Evolutionary conservation across 441 rosid species (phyloP).

Genomic region (Sinapis alba): DNA sequence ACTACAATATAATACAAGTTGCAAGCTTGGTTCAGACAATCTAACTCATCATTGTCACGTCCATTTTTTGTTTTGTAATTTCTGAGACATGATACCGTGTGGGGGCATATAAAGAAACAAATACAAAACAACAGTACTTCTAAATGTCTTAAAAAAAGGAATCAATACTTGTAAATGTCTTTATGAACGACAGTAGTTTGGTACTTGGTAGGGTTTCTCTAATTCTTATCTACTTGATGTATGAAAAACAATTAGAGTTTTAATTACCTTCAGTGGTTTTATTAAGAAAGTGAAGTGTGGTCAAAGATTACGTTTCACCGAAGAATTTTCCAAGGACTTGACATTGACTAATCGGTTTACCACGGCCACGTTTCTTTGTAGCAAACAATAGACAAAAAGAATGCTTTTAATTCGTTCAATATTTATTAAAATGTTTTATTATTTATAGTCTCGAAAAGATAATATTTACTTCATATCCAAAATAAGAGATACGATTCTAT

Average conservation of each 20-base stretch:
- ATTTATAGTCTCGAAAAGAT: conserved; percentile 16
- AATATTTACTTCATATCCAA: conserved; percentile 26
- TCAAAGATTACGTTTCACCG: conserved; percentile 20
- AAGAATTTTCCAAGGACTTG: conserved; percentile 18
- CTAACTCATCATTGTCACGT: conserved; percentile 32
- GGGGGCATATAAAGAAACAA: conserved; percentile 31
- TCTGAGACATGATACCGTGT: conserved; percentile 34
- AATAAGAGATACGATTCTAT: conserved; percentile 35
- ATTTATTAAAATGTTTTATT: neutral
- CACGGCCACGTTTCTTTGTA: conserved; percentile 28
- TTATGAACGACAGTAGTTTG: conserved; percentile 10
- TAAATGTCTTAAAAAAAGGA: conserved; percentile 2
- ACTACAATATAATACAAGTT: conserved; percentile 16
- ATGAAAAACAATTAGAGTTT: neutral
- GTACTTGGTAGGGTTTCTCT: conserved; percentile 16
- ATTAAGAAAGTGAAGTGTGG: conserved; percentile 16
- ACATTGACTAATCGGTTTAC: conserved; percentile 21
- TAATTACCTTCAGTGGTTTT: conserved; percentile 3
- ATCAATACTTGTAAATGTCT: conserved; percentile 5
- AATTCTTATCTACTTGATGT: conserved; percentile 12
- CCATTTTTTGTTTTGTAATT: conserved; percentile 3
- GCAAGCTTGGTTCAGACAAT: conserved; percentile 29
- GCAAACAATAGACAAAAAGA: conserved; percentile 14
- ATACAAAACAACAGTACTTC: conserved; percentile 6
- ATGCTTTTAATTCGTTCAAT: neutral